phyloP scores from a whole-genome alignment of 495 filamentous ascomycete genomes.

The Pyronema omphalodes region DNA sequence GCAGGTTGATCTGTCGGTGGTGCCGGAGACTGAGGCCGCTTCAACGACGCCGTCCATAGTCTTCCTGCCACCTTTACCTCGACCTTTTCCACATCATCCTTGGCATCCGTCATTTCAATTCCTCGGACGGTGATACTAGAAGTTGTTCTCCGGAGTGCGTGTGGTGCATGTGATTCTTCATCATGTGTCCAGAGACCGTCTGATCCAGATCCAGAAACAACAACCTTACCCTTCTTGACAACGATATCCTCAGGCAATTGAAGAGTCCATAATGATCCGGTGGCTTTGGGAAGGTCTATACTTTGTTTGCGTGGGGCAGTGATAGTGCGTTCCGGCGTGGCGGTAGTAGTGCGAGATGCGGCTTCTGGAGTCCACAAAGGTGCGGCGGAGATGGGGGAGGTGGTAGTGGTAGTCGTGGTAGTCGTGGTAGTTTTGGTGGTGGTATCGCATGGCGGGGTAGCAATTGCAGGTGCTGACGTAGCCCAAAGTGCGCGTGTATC shows the following conservation, averaged over 20 bases:
- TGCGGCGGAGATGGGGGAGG: neutral
- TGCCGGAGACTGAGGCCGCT: neutral
- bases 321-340: slow-evolving; percentile 8
- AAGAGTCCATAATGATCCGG: neutral
- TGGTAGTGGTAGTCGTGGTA: too few species aligned
- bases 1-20: neutral
- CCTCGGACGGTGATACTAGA: neutral
- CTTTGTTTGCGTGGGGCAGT: neutral
- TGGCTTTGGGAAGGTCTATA: neutral
- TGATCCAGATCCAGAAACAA: neutral
- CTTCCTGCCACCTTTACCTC: slow-evolving; percentile 2
- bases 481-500: too few species aligned
- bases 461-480: too few species aligned
- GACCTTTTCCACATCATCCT: neutral
- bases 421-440: too few species aligned
- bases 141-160: neutral
- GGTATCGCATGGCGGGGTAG: too few species aligned
- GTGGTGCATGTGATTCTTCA: neutral
- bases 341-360: slow-evolving; percentile 17
- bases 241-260: neutral
- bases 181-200: neutral
- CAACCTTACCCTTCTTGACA: slow-evolving; percentile 2
- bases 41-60: slow-evolving; percentile 1
- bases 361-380: slow-evolving; percentile 16
- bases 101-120: neutral